Percentiles rank a stretch among this genome's conserved stretches.
Conservation (phyloP, 2,329 filamentous ascomycete genomes). For the Exophiala viscosa region DNA sequence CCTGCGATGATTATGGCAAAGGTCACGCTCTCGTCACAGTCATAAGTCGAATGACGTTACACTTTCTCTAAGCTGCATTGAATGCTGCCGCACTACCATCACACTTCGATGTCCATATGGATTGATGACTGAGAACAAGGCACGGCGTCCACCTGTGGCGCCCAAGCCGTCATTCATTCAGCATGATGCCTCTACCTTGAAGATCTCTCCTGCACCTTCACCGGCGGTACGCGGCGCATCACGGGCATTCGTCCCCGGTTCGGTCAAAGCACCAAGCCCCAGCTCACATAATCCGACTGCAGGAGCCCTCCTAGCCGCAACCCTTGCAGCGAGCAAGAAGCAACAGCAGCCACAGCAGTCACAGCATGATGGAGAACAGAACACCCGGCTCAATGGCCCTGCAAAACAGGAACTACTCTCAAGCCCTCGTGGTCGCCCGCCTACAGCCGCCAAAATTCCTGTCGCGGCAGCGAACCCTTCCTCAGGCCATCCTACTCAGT, state of each 20-base stretch:
- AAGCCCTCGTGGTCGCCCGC: slow-evolving; percentile 10
- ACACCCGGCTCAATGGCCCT: background rate
- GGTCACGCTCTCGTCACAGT: background rate
- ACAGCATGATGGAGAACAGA: background rate
- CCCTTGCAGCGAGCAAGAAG: slow-evolving; percentile 18
- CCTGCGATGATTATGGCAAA: background rate
- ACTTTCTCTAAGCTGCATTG: background rate
- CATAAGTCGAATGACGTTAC: no score
- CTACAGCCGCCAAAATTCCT: slow-evolving; percentile 8
- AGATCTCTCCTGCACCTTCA: slow-evolving; percentile 15
- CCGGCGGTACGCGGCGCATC: slow-evolving; percentile 26
- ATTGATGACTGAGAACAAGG: slow-evolving; percentile 28
- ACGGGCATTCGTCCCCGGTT: slow-evolving; percentile 21
- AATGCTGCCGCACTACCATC: slow-evolving; percentile 17
- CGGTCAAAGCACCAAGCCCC: slow-evolving; percentile 12
- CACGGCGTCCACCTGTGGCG: slow-evolving; percentile 28
- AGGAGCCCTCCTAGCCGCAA: slow-evolving; percentile 23
- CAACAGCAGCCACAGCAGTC: slow-evolving; percentile 4
- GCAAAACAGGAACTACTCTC: slow-evolving; percentile 5
- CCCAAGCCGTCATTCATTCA: slow-evolving; percentile 26
- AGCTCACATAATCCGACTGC: slow-evolving; percentile 21
- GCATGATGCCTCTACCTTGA: slow-evolving; percentile 14
- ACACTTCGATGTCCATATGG: slow-evolving; percentile 18
- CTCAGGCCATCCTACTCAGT: slow-evolving; percentile 15
- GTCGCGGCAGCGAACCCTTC: slow-evolving; percentile 5